phyloP scores from a whole-genome alignment of 352 stramenopile species.

The Pythium rishiriense region DNA sequence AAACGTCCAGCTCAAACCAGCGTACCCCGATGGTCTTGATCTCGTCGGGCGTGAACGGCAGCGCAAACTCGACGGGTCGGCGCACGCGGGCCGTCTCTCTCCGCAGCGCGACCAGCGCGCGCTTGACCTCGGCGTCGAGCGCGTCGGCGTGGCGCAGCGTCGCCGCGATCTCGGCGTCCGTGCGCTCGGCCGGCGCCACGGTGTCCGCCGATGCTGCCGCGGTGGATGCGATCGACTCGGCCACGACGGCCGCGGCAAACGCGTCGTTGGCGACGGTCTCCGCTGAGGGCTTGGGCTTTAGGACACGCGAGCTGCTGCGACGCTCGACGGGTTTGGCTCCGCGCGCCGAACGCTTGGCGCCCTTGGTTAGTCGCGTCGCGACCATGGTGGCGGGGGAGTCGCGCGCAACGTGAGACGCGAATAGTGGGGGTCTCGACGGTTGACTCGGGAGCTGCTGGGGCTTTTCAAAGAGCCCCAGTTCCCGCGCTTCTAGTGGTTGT shows the following conservation, averaged over 20 bases:
- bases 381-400: slow-evolving; percentile 4
- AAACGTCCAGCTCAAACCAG: too few relatives aligned
- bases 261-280: neutral
- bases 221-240: neutral
- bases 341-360: slow-evolving; percentile 8
- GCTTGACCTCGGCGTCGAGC: slow-evolving; percentile 22
- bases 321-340: slow-evolving; percentile 9
- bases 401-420: neutral
- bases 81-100: slow-evolving; percentile 10
- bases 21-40: slow-evolving; percentile 33
- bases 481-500: slow-evolving; percentile 16
- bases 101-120: slow-evolving; percentile 18
- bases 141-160: slow-evolving; percentile 26
- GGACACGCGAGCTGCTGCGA: slow-evolving; percentile 29
- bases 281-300: slow-evolving; percentile 10
- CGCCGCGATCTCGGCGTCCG: slow-evolving; percentile 29
- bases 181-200: slow-evolving; percentile 14
- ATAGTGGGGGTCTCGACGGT: slow-evolving; percentile 1
- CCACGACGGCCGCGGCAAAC: slow-evolving; percentile 5
- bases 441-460: neutral
- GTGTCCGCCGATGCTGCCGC: neutral
- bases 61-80: slow-evolving; percentile 13
- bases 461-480: slow-evolving; percentile 3
- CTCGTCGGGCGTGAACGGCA: slow-evolving; percentile 35
- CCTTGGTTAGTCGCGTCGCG: slow-evolving; percentile 11